Evolutionary conservation across 305 asterid species (phyloP).

Genomic region (Fraxinus baroniana): DNA sequence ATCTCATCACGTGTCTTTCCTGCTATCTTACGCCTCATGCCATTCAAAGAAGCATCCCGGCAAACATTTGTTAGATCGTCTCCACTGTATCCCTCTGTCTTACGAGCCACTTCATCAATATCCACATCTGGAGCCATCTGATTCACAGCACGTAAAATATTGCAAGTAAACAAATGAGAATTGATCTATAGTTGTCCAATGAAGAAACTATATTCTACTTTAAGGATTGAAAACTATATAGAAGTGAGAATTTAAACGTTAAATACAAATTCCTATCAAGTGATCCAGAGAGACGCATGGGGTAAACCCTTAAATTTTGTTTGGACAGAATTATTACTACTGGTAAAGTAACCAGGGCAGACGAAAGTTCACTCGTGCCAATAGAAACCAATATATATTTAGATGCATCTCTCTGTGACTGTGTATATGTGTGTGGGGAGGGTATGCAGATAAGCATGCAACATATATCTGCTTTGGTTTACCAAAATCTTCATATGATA

Average conservation of each 20-base stretch:
- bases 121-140: slow-evolving; percentile 91
- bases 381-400: not conserved
- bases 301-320: not conserved
- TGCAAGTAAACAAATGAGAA: not conserved
- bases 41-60: slow-evolving; percentile 85
- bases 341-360: not conserved
- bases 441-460: not conserved
- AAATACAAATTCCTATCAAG: not conserved
- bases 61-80: slow-evolving; percentile 96
- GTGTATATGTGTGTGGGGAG: not conserved
- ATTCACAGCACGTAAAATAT: slow-evolving; percentile 3
- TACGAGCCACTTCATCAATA: slow-evolving; percentile 84
- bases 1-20: slow-evolving; percentile 98
- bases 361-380: not conserved
- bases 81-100: slow-evolving; percentile 96
- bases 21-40: slow-evolving; percentile 90
- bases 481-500: not conserved
- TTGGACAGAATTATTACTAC: not conserved
- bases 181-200: not conserved
- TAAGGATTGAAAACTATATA: not conserved
- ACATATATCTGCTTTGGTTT: not conserved
- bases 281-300: not conserved
- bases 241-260: not conserved
- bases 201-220: not conserved
- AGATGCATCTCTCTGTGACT: not conserved